Base-by-base conservation (phyloP, 2,329 filamentous ascomycete genomes). In the Xylaria sp. region DNA sequence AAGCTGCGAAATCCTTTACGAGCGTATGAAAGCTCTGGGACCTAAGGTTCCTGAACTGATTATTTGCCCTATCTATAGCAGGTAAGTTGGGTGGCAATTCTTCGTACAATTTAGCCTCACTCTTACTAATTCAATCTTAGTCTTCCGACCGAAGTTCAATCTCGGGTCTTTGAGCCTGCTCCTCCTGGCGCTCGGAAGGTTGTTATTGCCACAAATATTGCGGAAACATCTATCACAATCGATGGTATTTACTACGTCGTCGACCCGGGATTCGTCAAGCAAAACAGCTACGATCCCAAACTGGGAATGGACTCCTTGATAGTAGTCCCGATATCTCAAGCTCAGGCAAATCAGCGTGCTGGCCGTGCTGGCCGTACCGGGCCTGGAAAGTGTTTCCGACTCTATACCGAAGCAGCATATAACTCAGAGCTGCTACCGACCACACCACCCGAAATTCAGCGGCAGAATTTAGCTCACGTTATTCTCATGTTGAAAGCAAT, bases 401-500 rank as follows among this genome's bases (percentile, higher is more conserved):
- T 99, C 3, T 99, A 98, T 76, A 99, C 96, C 0, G 96, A 99
- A 82, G 90, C 93, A 2, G 96, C 96, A 0, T 99, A 94, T 79
- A 94, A 98, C 78, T 94, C 93, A 0, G 97, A 99, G 81, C 98
- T 99, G 94, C 83, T 98, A 68, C 95, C 96, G 0, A 98, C 94
- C 0, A 94, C 94, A 0, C 97, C 98, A 37, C 96, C 96, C 0
- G 96, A 98, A 76, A 99, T 99, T 61, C 96, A 99, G 78, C 88
- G 96, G 1, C 94, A 98, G 79, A 99, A 99, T 76, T 79, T 99
- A 63, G 92, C 94, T 0, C 91, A 92, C 74, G 98, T 95, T 0
- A 98, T 99, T 80, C 87, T 99, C 56, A 97, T 98, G 92, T 88
- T 99, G 60, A 99, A 99, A 80, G 96, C 96, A 0, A 98, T 99